Percentiles rank a stretch among this genome's conserved stretches.
These are phyloP conservation scores for Coemansia sp. DNA, from an alignment of 192 early-diverging fungal species.

Conservation along the genomic window DNA sequence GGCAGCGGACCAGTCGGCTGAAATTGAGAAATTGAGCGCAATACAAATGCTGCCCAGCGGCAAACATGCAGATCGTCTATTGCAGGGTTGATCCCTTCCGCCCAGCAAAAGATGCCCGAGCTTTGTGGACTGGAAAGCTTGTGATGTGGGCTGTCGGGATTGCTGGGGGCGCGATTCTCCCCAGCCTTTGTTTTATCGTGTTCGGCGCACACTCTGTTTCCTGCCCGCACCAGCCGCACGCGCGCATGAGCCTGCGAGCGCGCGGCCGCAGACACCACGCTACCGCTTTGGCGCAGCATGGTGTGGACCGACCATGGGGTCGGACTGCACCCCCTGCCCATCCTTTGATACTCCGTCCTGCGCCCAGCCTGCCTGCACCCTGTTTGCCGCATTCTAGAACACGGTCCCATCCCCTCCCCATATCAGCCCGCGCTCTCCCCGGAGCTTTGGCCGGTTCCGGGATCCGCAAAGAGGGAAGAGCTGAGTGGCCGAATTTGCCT, in stretches of 20 bases:
- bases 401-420: not conserved
- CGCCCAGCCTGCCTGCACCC: not conserved
- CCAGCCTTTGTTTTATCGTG: conserved; percentile 6
- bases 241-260: not conserved
- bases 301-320: too few species aligned
- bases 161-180: conserved; percentile 32
- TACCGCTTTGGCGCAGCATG: not conserved
- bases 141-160: not conserved
- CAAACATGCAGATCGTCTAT: conserved; percentile 41
- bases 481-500: not conserved
- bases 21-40: not conserved
- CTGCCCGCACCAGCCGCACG: not conserved
- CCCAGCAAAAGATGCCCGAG: conserved; percentile 3
- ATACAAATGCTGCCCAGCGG: conserved; percentile 3
- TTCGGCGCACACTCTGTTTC: conserved; percentile 3
- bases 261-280: not conserved
- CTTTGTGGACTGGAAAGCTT: conserved; percentile 8
- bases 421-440: not conserved
- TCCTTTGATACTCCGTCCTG: not conserved
- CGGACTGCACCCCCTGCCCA: not conserved
- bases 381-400: not conserved
- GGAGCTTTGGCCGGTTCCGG: not conserved
- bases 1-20: not conserved
- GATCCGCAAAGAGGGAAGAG: not conserved
- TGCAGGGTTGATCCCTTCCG: conserved; percentile 28